A percentile compares a stretch with the other conserved stretches of the same genome.
Conservation (phyloP, 306 rosid genomes). For the Dicorynia guianensis region DNA sequence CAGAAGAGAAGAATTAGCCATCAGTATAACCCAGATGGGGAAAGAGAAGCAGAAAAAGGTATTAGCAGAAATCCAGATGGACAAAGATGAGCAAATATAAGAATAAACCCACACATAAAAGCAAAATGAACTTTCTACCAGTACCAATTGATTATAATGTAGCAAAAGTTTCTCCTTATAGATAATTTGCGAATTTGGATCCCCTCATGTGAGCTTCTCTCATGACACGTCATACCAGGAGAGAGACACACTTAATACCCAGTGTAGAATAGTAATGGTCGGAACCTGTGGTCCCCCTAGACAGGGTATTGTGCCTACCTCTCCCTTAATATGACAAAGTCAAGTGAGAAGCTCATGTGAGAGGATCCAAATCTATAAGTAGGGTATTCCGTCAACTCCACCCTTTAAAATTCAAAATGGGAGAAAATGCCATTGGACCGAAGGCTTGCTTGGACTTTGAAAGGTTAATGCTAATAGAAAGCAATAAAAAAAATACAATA, state of each 20-base stretch:
- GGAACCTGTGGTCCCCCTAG: too few species aligned
- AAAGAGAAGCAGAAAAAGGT: constrained; percentile 20
- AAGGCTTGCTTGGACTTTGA: background rate
- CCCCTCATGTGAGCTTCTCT: too few species aligned
- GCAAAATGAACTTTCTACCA: background rate
- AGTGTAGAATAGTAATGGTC: too few species aligned
- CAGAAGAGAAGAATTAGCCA: background rate
- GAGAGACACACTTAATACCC: too few species aligned
- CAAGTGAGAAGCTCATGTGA: too few species aligned
- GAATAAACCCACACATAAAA: background rate
- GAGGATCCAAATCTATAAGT: too few species aligned
- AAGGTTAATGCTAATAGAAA: background rate
- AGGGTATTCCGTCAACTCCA: background rate
- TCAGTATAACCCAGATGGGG: background rate
- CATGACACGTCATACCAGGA: too few species aligned
- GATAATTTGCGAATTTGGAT: background rate
- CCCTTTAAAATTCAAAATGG: background rate
- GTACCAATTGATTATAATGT: background rate
- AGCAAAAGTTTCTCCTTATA: background rate
- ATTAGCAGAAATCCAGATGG: too few species aligned
- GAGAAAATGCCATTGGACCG: background rate
- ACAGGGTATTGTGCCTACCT: too few species aligned
- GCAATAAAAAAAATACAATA: background rate
- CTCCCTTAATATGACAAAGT: too few species aligned
- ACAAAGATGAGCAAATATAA: background rate